Conservation (phyloP, 2,329 filamentous ascomycete species). For the Myriosclerotinia scirpicola region DNA sequence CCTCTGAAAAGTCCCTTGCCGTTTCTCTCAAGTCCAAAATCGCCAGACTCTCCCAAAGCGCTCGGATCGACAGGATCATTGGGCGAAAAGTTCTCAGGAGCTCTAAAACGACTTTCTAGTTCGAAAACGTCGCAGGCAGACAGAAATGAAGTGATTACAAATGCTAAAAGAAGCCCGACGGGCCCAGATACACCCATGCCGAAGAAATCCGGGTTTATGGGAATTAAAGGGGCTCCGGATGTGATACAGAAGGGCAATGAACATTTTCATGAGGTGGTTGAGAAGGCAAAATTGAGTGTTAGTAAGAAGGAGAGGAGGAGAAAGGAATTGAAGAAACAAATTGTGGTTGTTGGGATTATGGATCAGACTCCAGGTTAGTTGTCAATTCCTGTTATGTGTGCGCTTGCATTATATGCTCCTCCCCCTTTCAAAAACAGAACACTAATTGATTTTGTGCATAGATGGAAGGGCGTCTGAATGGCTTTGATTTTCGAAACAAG, state of each 20-base stretch:
- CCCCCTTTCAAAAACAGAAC: not conserved
- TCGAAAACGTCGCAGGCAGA: not conserved
- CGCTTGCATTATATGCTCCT: not conserved
- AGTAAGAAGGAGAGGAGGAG: conserved; percentile 31
- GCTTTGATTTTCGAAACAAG: conserved; percentile 31
- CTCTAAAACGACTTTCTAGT: conserved; percentile 26
- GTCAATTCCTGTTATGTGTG: not conserved
- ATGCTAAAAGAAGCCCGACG: conserved; percentile 24
- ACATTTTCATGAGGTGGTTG: conserved; percentile 28
- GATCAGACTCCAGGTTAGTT: conserved; percentile 35
- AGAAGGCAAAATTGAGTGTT: conserved; percentile 30
- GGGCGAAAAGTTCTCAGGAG: conserved; percentile 25
- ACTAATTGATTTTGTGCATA: conserved; percentile 21
- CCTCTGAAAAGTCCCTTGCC: conserved; percentile 32
- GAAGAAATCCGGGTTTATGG: conserved; percentile 27
- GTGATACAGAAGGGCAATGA: conserved; percentile 28
- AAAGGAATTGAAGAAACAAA: conserved; percentile 34
- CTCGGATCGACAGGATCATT: conserved; percentile 1
- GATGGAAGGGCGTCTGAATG: conserved; percentile 30
- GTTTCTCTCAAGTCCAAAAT: conserved; percentile 20
- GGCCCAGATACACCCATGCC: conserved; percentile 32
- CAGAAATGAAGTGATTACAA: conserved; percentile 17
- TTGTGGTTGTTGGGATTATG: conserved; percentile 33
- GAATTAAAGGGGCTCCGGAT: conserved; percentile 15
- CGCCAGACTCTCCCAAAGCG: conserved; percentile 10